phyloP scores from a whole-genome alignment of 106 monocot species.

The Chionographis japonica region DNA sequence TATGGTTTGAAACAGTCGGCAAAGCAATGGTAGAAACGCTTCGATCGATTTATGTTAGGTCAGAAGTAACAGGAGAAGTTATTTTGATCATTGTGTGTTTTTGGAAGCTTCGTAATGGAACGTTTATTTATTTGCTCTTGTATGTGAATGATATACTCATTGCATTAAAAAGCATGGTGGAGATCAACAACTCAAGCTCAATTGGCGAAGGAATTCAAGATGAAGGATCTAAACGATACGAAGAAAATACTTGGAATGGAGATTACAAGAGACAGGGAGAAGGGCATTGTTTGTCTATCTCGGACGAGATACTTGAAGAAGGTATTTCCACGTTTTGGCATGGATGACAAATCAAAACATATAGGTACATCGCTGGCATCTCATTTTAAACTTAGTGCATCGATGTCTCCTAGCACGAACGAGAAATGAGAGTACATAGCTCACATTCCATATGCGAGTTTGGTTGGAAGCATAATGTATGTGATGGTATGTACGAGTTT shows the following conservation, averaged over 20 bases:
- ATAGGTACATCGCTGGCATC: too few relatives aligned
- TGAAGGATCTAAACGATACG: too few relatives aligned
- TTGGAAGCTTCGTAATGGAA: too few relatives aligned
- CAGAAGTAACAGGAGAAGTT: not conserved
- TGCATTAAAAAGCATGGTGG: too few relatives aligned
- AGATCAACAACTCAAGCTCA: not conserved
- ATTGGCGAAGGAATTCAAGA: not conserved
- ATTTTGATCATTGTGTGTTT: not conserved
- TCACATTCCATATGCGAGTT: too few relatives aligned
- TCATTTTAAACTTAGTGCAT: not conserved
- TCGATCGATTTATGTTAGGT: not conserved
- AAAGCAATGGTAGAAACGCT: not conserved
- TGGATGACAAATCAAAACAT: not conserved
- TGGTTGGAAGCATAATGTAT: not conserved
- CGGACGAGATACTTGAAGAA: too few relatives aligned
- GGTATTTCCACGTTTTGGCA: not conserved
- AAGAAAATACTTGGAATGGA: too few relatives aligned
- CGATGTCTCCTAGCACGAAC: not conserved
- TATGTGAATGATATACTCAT: not conserved
- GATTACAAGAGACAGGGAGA: too few relatives aligned
- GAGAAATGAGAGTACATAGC: too few relatives aligned
- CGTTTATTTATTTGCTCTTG: not conserved
- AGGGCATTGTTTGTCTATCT: too few relatives aligned
- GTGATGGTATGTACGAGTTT: not conserved
- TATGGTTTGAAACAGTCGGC: not conserved